Base-by-base conservation (phyloP, 2,329 filamentous ascomycete species). In the Orbilia oligospora region DNA sequence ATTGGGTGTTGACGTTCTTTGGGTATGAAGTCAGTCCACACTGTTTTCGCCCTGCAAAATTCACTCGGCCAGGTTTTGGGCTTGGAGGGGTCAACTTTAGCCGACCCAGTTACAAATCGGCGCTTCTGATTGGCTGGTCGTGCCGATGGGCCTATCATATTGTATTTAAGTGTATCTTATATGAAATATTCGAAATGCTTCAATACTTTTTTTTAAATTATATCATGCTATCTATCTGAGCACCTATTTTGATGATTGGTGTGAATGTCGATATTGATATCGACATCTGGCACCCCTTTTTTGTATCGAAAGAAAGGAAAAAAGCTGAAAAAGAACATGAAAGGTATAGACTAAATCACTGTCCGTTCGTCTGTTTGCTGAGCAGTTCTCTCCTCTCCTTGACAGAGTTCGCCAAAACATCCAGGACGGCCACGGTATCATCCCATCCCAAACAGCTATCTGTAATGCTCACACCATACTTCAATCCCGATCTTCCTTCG, bases 381-480 rank as follows among this genome's bases (percentile, higher is more conserved):
- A 79, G 69, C 20, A 72, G 14, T 82, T 89, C 87, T 82, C 96
- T 90, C 82, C 95, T 90, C 80, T 89, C 89, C 65, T 92, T 89
- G 66, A 98, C 91, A 41, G 93, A 92, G n/a, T 90, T 90, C 5
- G 96, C 94, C 33, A 98, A 88, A 82, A 95, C 89, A 85, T 97
- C 92, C 24, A 98, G 88, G 0, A 96, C 92, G 0, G 63, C 78
- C 24, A 80, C 80, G 0, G 81, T 82, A 49, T 80, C 80, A 18
- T 81, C 81, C 95, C 95, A 97, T 87, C 92, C 88, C 84, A 99
- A 97, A 87, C 95, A 99, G 71, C 94, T 95, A 85, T 97, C 94
- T 0, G 94, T 97, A 86, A 97, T 97, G 85, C 92, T 95, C 83
- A 97, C 92, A 81, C 94, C 94, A 86, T 93, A 93, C 87, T 94